A percentile compares a stretch with the other conserved stretches of the same genome.
Conservation (phyloP, 2,329 filamentous ascomycete species). For the Leptographium wingfieldii region DNA sequence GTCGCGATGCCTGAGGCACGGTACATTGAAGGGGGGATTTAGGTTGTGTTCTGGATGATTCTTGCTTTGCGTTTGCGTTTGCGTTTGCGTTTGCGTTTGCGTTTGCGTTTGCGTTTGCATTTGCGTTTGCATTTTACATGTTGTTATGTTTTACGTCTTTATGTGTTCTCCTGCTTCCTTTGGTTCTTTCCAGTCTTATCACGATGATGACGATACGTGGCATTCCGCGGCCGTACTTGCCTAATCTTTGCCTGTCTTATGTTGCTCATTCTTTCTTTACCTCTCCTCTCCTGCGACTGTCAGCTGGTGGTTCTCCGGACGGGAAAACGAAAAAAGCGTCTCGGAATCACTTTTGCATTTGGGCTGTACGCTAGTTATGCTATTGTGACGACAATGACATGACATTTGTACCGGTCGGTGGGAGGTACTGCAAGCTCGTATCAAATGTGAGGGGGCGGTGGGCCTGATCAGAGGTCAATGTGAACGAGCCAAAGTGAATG, state of each 20-base stretch:
- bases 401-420: neutral
- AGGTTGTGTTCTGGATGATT: neutral
- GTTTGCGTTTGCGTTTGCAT: neutral
- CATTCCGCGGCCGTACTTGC: neutral
- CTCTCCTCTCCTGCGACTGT: neutral
- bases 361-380: neutral
- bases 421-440: too few species aligned
- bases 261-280: neutral
- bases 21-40: slow-evolving; percentile 22
- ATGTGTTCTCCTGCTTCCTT: neutral
- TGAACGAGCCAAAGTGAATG: too few species aligned
- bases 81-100: neutral
- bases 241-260: neutral
- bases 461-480: too few species aligned
- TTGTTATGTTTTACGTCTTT: neutral
- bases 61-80: neutral
- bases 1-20: slow-evolving; percentile 15
- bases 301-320: neutral
- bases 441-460: too few species aligned
- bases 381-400: neutral
- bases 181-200: neutral
- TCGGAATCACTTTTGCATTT: neutral
- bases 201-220: neutral
- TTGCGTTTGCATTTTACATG: neutral
- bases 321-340: neutral